Conservation (phyloP, 352 stramenopile genomes). For the Globisporangium apiculatum region DNA sequence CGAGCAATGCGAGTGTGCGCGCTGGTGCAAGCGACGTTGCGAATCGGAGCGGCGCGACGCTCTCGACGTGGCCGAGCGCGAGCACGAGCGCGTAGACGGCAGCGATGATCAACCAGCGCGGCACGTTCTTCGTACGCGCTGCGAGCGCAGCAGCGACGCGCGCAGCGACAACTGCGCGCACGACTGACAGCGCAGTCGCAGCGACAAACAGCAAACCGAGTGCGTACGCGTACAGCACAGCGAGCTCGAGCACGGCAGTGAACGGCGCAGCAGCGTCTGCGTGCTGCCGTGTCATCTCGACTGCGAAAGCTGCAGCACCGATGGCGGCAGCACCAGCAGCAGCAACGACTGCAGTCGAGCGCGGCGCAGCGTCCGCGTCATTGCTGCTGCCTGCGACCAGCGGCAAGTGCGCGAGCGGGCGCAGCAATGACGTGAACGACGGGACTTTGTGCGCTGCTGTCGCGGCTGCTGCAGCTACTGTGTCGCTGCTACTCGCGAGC, state of each 20-base stretch:
- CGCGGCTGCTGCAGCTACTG: slow-evolving; percentile 9
- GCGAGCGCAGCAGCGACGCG: slow-evolving; percentile 19
- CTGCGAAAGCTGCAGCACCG: background rate
- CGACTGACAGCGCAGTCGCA: slow-evolving; percentile 23
- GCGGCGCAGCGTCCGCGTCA: background rate
- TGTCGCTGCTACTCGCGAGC: slow-evolving; percentile 5
- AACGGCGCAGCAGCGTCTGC: slow-evolving; percentile 4
- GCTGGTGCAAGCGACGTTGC: slow-evolving; percentile 17
- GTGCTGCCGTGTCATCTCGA: slow-evolving; percentile 11
- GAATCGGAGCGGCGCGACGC: slow-evolving; percentile 18
- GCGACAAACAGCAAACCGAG: slow-evolving; percentile 51
- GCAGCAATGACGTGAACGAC: slow-evolving; percentile 52
- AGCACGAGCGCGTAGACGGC: slow-evolving; percentile 30
- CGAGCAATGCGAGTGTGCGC: slow-evolving; percentile 39
- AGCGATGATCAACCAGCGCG: slow-evolving; percentile 43
- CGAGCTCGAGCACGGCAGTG: slow-evolving; percentile 22
- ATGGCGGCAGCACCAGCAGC: background rate
- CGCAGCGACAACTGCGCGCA: slow-evolving; percentile 34
- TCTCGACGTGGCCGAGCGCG: slow-evolving; percentile 28
- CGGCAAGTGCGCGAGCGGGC: slow-evolving; percentile 35
- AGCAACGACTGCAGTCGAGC: background rate
- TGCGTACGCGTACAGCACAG: slow-evolving; percentile 42
- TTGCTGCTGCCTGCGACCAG: slow-evolving; percentile 10
- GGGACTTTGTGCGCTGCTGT: slow-evolving; percentile 22
- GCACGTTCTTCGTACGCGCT: slow-evolving; percentile 21